Conservation (phyloP, 164 flowering plant genomes). For the Buxus sempervirens region DNA sequence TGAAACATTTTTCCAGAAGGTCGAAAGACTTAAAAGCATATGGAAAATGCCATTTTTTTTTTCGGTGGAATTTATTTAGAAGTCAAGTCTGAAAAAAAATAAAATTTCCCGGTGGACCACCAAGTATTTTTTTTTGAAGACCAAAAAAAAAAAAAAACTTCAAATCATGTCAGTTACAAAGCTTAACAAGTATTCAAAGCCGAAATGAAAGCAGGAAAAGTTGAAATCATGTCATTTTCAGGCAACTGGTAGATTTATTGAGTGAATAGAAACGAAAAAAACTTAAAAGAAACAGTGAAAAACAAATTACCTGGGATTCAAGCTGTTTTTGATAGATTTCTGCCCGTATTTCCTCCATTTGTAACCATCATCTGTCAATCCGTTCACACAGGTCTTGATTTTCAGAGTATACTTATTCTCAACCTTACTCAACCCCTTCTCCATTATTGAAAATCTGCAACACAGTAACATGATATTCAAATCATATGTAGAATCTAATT, state of each 20-base stretch:
- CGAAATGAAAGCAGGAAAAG: background rate
- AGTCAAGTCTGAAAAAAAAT: too few relatives aligned
- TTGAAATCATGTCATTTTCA: constrained; percentile 5
- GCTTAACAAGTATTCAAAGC: background rate
- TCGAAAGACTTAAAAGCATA: too few relatives aligned
- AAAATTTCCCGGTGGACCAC: too few relatives aligned
- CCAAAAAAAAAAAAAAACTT: background rate
- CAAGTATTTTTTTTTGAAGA: too few relatives aligned
- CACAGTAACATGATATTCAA: background rate
- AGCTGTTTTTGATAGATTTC: constrained; percentile 87
- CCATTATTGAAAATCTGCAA: constrained; percentile 41
- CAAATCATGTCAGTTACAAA: background rate
- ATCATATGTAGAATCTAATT: background rate
- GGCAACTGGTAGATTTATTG: background rate
- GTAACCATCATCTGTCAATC: constrained; percentile 80
- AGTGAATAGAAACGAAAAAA: background rate
- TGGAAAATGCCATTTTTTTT: too few relatives aligned
- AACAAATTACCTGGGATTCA: constrained; percentile 63
- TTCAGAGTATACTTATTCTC: constrained; percentile 72
- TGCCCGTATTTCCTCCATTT: constrained; percentile 98
- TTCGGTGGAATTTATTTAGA: too few relatives aligned
- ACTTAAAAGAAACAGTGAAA: background rate
- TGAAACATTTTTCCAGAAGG: too few relatives aligned
- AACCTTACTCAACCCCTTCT: constrained; percentile 40
- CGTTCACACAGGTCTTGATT: constrained; percentile 57